Conservation (phyloP, 2,329 filamentous ascomycete genomes). For the Cercospora zeae-maydis region DNA sequence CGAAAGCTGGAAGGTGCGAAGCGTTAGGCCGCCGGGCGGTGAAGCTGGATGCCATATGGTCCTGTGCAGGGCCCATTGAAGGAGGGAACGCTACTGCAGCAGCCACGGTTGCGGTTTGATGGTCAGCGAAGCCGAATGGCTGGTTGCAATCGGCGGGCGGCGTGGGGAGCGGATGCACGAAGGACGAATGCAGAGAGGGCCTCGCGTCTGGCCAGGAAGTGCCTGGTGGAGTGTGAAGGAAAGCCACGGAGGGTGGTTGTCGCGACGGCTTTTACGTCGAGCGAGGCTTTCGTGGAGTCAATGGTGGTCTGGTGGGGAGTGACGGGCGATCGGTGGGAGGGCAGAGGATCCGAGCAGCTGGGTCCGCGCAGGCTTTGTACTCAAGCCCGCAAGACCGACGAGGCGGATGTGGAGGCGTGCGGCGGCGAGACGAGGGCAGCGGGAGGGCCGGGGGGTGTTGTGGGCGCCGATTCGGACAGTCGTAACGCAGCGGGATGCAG, state of each 20-base stretch:
- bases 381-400: slow-evolving; percentile 34
- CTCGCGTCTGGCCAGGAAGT: slow-evolving; percentile 30
- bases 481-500: slow-evolving; percentile 45
- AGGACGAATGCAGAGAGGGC: slow-evolving; percentile 21
- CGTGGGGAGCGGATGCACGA: slow-evolving; percentile 32
- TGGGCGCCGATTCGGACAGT: slow-evolving; percentile 27
- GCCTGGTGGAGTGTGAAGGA: slow-evolving; percentile 30
- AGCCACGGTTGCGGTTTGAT: slow-evolving; percentile 57
- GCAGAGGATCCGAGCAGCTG: slow-evolving; percentile 31
- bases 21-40: slow-evolving; percentile 67
- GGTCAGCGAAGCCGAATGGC: slow-evolving; percentile 31
- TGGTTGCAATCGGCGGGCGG: slow-evolving; percentile 31
- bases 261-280: slow-evolving; percentile 20
- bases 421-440: slow-evolving; percentile 27
- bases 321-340: slow-evolving; percentile 27
- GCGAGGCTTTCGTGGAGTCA: neutral
- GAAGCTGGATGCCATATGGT: slow-evolving; percentile 64
- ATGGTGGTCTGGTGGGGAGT: slow-evolving; percentile 12
- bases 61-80: slow-evolving; percentile 61
- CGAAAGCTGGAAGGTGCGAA: slow-evolving; percentile 64
- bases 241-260: slow-evolving; percentile 35
- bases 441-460: slow-evolving; percentile 15
- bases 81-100: slow-evolving; percentile 58
- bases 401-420: slow-evolving; percentile 26
- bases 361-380: slow-evolving; percentile 37